A percentile compares a stretch with the other conserved stretches of the same genome.
These are phyloP conservation scores for Tephrocybe rancida DNA, from an alignment of 768 basidiomycete genomes.

Conservation along the genomic window DNA sequence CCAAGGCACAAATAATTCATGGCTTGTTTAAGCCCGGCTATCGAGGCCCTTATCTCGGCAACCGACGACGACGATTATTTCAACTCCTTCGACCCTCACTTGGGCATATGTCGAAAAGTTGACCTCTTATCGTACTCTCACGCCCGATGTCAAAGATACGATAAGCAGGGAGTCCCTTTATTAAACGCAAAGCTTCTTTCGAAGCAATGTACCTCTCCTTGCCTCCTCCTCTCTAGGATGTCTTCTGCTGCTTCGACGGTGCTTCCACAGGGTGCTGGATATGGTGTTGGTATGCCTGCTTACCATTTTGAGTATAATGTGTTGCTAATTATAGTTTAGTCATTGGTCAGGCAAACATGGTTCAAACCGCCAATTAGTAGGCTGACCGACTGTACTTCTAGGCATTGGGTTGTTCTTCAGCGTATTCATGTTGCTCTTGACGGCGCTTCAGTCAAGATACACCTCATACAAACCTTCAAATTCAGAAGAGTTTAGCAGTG, in stretches of 20 bases:
- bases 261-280: slow-evolving; percentile 20
- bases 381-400: slow-evolving; percentile 21
- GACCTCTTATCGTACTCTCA: not conserved
- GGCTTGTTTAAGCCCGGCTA: no score
- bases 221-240: not conserved
- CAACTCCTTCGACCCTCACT: no score
- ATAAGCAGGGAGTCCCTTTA: not conserved
- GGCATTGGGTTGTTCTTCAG: slow-evolving; percentile 91
- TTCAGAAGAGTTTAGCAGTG: slow-evolving; percentile 84
- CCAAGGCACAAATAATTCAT: no score
- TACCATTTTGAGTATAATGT: not conserved
- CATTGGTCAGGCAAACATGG: slow-evolving; percentile 40
- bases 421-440: slow-evolving; percentile 76
- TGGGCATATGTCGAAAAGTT: no score
- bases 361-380: no score
- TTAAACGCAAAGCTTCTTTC: not conserved
- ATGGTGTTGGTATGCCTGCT: slow-evolving; percentile 24
- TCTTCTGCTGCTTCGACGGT: slow-evolving; percentile 5
- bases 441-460: slow-evolving; percentile 82
- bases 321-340: slow-evolving; percentile 31
- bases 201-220: not conserved
- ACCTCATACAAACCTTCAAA: slow-evolving; percentile 78
- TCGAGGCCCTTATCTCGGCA: no score
- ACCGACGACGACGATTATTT: no score
- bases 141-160: not conserved